Evolutionary conservation across 176 grass and related monocot genomes (phyloP).

Genomic region (Microstegium vimineum): DNA sequence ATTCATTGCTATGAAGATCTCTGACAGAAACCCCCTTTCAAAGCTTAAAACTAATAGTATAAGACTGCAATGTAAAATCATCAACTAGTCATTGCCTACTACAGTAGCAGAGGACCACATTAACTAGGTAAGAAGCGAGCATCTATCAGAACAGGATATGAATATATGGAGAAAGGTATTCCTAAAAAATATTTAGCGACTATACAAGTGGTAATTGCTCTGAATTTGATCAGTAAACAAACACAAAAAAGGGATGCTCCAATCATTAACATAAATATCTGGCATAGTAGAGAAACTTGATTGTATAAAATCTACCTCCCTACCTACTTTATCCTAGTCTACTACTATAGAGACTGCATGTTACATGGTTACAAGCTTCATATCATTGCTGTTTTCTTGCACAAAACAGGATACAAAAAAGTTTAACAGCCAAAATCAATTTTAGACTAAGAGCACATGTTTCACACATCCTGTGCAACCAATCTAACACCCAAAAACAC

Average conservation of each 20-base stretch:
- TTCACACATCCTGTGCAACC: not conserved
- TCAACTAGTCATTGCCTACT: not conserved
- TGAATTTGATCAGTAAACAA: not conserved
- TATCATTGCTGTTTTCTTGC: not conserved
- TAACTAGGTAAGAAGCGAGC: not conserved
- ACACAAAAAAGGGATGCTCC: not conserved
- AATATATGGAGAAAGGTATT: constrained; percentile 1
- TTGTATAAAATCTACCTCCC: not conserved
- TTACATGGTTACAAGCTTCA: not conserved
- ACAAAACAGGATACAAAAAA: not conserved
- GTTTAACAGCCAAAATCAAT: not conserved
- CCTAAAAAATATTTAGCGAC: not conserved
- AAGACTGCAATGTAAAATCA: not conserved
- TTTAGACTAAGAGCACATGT: not conserved
- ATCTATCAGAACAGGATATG: constrained; percentile 8
- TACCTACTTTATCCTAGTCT: not conserved
- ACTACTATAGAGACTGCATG: not conserved
- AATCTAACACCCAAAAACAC: not conserved
- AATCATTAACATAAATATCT: not conserved
- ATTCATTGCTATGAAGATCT: not conserved
- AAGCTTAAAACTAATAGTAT: not conserved
- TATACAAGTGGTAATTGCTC: not conserved
- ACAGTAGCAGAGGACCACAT: not conserved
- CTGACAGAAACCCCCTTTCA: not conserved
- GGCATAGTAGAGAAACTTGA: not conserved